Base-by-base conservation (phyloP, 257 asterid species). In the Fraxinus anomala region DNA sequence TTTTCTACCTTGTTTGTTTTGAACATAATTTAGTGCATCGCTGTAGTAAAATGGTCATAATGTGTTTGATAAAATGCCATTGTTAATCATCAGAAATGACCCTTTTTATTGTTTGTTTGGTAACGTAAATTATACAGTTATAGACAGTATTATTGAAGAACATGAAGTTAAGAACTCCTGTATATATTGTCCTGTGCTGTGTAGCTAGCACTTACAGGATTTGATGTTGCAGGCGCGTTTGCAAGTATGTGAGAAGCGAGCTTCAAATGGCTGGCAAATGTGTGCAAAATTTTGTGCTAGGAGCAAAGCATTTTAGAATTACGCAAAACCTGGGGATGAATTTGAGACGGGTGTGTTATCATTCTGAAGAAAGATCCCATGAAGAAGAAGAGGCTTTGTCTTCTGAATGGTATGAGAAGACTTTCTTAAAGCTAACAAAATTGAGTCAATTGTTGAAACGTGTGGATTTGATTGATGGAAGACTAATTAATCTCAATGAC, bases 391-490 rank as follows among this genome's bases (percentile, higher is more conserved):
- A 81, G 34, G 26, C 68, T 78, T 81, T 83, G 3, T 81, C 94
- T 73, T 75, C 85, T 4, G 97, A 91, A 79, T 95, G 98, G 98
- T 88, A 83, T 36, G 96, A 85, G 21, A 82, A 76, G 54, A 87
- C 94, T 65, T 88, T 84, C 24, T 26, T 19, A 17, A 94, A 83
- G 90, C 88, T 91, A 84, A 79, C 74, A 49, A 91, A 89, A 81
- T 88, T 89, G 87, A 78, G 91, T 82, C 86, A 72, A 44, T 75
- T 74, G 36, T 74, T 93, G 78, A 93, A 89, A 84, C 84, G 85
- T 59, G 63, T 90, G 69, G 97, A 93, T 86, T 82, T 93, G 86
- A 65, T 89, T 80, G 87, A 88, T 80, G 97, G 98, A 75, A 86
- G 89, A 81, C 85, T 92, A 71, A 88, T 91, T 70, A 87, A 85